Evolutionary conservation across 176 grass and related monocot genomes (phyloP), one percentile per base, ranked within the genome.

Genomic region (Cenchrus fungigraminus): DNA sequence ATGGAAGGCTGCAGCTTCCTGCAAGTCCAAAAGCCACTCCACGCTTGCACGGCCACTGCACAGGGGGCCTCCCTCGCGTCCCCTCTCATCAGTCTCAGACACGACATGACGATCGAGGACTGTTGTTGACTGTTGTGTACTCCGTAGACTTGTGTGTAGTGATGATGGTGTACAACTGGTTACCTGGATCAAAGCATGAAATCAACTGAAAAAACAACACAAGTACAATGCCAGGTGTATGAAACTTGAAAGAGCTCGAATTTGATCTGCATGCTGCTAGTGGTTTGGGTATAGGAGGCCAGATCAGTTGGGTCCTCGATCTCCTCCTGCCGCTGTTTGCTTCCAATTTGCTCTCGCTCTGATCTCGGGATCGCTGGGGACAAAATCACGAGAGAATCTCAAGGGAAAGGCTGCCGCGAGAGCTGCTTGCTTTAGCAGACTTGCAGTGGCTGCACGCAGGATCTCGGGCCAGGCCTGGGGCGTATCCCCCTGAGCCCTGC

Each of bases 291-390:
- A 56, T 40, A 56, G 15, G 0, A 20, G 7, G 31, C 31, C 6
- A 5, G 54, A 17, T 5, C 5, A 20, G 55, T 20, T 42, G 31
- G 32, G 56, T 55, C 54, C 15, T 40, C 37, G 37, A 40, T 40
- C 37, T 17, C 53, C 15, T 17, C 47, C 49, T 80, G 65, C 64
- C 31, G 46, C 22, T 77, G 16, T 4, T 4, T 13, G 50, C 50
- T 52, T 59, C 16, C 56, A n/a, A 9, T 46, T 46, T 46, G 19
- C n/a, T 59, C 5, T 59, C 5, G 19, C 20, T 52, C 53, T 67
- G 73, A 10, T 85, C 73, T 87, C 61, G 80, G 80, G 74, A 87
- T 87, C 80, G 75, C 73, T 40, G 62, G 61, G 57, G 84, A 79
- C 68, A 86, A 72, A 52, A 60, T 74, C 82, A 58, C 28, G 65